Conservation (phyloP, 2,329 filamentous ascomycete genomes). For the Aspergillus quadrilineatus region DNA sequence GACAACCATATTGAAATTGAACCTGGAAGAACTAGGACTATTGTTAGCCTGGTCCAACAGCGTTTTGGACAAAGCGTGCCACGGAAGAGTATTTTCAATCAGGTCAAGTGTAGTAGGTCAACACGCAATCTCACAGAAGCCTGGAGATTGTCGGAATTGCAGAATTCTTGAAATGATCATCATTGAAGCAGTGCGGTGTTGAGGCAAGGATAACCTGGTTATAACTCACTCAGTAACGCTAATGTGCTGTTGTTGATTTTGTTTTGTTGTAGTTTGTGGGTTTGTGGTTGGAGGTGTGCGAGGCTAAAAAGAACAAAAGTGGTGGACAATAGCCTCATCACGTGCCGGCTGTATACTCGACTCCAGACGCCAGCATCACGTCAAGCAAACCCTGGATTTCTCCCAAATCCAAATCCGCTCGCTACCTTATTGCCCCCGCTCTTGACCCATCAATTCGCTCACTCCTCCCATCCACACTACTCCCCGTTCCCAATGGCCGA, state of each 20-base stretch:
- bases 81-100: conserved; percentile 22
- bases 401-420: background rate
- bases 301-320: conserved; percentile 2
- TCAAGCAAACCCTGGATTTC: conserved; percentile 9
- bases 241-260: background rate
- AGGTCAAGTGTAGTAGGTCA: conserved; percentile 51
- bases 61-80: conserved; percentile 1
- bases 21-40: conserved; percentile 5
- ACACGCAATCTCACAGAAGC: conserved; percentile 43
- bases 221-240: background rate
- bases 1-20: conserved; percentile 1
- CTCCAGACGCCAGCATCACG: conserved; percentile 16
- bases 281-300: background rate
- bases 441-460: conserved; percentile 6
- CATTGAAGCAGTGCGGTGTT: conserved; percentile 19
- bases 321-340: conserved; percentile 24
- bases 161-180: conserved; percentile 48
- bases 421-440: conserved; percentile 3
- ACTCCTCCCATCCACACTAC: background rate
- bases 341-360: conserved; percentile 28
- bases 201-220: background rate
- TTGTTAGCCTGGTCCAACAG: conserved; percentile 18
- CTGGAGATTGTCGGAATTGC: conserved; percentile 47
- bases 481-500: conserved; percentile 45
- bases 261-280: background rate